Percentiles rank a stretch among this genome's conserved stretches.
Evolutionary conservation across 2,329 filamentous ascomycete species (phyloP).

Genomic region (Cadophora luteo-olivacea): DNA sequence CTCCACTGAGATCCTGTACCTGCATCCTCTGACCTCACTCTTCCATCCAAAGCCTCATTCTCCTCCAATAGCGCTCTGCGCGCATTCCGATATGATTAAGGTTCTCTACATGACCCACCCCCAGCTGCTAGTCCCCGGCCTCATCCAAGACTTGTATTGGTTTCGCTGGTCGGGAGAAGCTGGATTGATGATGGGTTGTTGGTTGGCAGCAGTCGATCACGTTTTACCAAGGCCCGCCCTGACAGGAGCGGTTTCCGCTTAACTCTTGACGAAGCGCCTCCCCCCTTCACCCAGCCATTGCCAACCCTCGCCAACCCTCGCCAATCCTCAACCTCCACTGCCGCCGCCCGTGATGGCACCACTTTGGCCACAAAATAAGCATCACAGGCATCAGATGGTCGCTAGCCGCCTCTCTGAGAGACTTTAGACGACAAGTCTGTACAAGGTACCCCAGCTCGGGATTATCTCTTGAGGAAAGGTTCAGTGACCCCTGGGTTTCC

Average conservation of each 20-base stretch:
- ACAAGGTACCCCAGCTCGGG: constrained; percentile 3
- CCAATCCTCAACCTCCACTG: constrained; percentile 7
- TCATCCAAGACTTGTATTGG: constrained; percentile 24
- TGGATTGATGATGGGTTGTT: constrained; percentile 21
- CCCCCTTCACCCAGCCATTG: neutral
- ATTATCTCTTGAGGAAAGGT: neutral
- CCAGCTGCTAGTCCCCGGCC: constrained; percentile 1
- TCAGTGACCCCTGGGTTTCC: neutral
- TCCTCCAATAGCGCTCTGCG: constrained; percentile 3
- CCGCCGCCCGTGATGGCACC: constrained; percentile 18
- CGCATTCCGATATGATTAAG: constrained; percentile 26
- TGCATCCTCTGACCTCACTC: constrained; percentile 9
- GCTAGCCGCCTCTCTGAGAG: constrained; percentile 26
- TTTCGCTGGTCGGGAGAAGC: constrained; percentile 24
- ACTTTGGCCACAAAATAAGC: constrained; percentile 19
- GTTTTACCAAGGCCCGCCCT: constrained; percentile 36
- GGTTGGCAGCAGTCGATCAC: constrained; percentile 24
- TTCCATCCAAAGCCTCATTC: neutral
- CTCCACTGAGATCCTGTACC: neutral
- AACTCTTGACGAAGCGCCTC: constrained; percentile 21
- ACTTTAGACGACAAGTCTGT: constrained; percentile 26
- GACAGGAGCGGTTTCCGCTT: constrained; percentile 40
- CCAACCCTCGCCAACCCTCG: neutral
- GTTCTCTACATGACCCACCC: constrained; percentile 9
- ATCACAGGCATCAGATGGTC: constrained; percentile 17